Conservation (phyloP, 352 stramenopile genomes). For the Pythium pyrilobum region DNA sequence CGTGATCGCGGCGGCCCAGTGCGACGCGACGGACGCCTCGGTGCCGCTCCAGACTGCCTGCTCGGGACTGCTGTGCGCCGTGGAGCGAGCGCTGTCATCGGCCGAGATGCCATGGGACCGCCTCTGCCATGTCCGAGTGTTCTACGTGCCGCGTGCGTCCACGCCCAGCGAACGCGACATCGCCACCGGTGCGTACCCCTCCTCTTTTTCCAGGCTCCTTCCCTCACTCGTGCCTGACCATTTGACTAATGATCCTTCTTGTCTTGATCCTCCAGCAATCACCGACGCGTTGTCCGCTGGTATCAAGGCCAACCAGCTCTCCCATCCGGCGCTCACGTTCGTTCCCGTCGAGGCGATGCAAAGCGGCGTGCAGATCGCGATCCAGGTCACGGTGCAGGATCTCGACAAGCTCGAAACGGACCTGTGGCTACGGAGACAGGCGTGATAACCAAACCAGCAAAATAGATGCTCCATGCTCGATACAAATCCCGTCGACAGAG, state of each 20-base stretch:
- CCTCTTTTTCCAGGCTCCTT: no score
- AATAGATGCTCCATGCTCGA: no score
- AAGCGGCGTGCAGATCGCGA: conserved; percentile 29
- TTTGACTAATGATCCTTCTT: background rate
- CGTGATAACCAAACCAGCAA: no score
- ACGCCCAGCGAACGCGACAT: conserved; percentile 42
- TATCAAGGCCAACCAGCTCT: background rate
- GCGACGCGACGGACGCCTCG: background rate
- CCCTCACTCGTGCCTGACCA: background rate
- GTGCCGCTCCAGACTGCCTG: conserved; percentile 21
- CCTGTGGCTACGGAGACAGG: conserved; percentile 74
- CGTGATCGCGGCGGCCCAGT: conserved; percentile 26
- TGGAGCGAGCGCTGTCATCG: conserved; percentile 27
- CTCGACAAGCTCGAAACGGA: conserved; percentile 81
- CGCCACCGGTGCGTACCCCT: conserved; percentile 23
- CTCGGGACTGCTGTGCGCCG: conserved; percentile 21
- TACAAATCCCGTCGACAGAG: no score
- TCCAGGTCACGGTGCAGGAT: conserved; percentile 74
- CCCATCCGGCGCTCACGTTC: conserved; percentile 61
- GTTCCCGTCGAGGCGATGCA: conserved; percentile 65
- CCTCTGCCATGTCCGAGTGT: conserved; percentile 63
- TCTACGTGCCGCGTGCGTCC: conserved; percentile 48
- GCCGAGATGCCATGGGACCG: conserved; percentile 49
- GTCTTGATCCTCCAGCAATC: background rate
- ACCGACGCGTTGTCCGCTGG: background rate